Percentiles rank a stretch among this genome's conserved stretches.
Evolutionary conservation across 1,284 basidiomycete species (phyloP).

Genomic region (Trichosporon ovoides): DNA sequence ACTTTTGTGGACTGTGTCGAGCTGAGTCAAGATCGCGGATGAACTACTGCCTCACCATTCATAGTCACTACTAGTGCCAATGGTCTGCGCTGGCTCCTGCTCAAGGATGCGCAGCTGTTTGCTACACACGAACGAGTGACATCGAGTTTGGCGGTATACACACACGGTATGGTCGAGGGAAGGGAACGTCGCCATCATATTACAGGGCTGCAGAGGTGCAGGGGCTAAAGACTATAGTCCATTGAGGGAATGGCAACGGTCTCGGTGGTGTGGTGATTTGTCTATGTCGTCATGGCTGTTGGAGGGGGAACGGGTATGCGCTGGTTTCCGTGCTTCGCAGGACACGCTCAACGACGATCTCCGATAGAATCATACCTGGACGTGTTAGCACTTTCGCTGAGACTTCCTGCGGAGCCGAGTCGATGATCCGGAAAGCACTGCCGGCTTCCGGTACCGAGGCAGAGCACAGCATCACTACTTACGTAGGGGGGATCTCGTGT

Average conservation of each 20-base stretch:
- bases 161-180: background rate
- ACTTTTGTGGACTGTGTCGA: no score
- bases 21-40: no score
- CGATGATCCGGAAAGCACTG: no score
- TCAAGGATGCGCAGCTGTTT: no score
- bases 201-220: background rate
- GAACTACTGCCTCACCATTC: no score
- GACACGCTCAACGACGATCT: slow-evolving; percentile 11
- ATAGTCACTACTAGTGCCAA: no score
- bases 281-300: background rate
- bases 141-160: slow-evolving; percentile 12
- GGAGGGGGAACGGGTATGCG: no score
- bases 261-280: background rate
- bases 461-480: slow-evolving; percentile 12
- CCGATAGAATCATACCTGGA: slow-evolving; percentile 33
- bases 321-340: background rate
- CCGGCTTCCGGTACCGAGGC: background rate
- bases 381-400: background rate
- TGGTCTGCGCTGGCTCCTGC: no score
- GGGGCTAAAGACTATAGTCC: background rate
- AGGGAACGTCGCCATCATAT: slow-evolving; percentile 1
- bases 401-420: background rate
- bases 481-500: slow-evolving; percentile 39
- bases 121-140: slow-evolving; percentile 9
- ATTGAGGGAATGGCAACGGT: background rate